Evolutionary conservation across 23 red algal species (phyloP), one percentile per base, ranked within the genome.

Genomic region (Gracilaria gracilis): DNA sequence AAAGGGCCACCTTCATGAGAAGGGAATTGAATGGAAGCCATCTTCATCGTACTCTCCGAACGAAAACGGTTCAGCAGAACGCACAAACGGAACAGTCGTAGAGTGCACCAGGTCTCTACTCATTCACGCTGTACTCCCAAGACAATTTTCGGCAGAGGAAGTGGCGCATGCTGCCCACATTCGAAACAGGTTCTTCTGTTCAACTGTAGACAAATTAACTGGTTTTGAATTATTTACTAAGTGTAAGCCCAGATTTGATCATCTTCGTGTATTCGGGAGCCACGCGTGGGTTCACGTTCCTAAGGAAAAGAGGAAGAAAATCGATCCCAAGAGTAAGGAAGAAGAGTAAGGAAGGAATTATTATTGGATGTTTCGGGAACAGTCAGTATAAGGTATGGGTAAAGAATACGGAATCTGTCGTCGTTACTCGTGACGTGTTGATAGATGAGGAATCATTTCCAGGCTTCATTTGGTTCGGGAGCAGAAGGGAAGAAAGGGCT

Each of bases 351-450:
- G n/a, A 40, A 47, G 66, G 46, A 46, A 88, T 77, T 46, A 25
- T 88, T 0, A 27, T 88, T 53, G 66, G 84, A 7, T 88, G 70
- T 57, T 28, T 38, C 6, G 67, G 76, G 33, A 74, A 88, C 0
- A 88, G 67, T 23, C 65, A 81, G 24, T 88, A 88, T 67, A 88
- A 76, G 0, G 46, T 88, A 16, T 76, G 42, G 84, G 3, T 75
- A 59, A 9, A 0, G 0, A 1, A 61, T 8, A 53, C 20, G 37
- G 0, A 13, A 38, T 29, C 47, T 6, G 84, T 75, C 11, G 4
- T 46, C 42, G 11, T 46, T 11, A 46, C 42, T 7, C 4, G 42
- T 7, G 42, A 46, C 11, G 42, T 46, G 4, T 4, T 46, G 11
- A 46, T 46, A 7, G 42, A 46, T 11, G 42, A 46, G 11, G 42